Percentiles rank a stretch among this genome's conserved stretches.
phyloP scores from a whole-genome alignment of 257 asterid species.

The Solanum arcanum region DNA sequence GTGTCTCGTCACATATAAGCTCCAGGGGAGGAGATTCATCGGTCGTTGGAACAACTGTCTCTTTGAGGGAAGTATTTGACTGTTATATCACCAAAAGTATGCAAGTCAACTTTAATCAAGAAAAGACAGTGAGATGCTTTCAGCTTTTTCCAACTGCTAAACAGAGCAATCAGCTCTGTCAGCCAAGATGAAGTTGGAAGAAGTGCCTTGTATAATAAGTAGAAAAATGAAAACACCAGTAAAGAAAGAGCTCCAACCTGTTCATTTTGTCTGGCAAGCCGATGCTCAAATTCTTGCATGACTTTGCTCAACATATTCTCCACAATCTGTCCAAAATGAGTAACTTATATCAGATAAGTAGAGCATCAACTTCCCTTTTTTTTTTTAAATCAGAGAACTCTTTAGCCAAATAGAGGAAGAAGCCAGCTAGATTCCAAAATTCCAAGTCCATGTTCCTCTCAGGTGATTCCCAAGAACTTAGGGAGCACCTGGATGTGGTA shows the following conservation, averaged over 20 bases:
- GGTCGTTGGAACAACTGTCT: slow-evolving; percentile 5
- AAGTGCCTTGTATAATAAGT: neutral
- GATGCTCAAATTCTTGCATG: slow-evolving; percentile 63
- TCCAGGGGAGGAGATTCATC: slow-evolving; percentile 5
- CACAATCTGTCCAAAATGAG: slow-evolving; percentile 47
- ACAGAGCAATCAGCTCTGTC: neutral
- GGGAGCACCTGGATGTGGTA: neutral
- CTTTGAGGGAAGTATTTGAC: slow-evolving; percentile 15
- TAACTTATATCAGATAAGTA: neutral
- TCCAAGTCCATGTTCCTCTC: neutral
- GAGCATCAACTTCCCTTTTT: neutral
- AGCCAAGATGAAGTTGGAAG: neutral
- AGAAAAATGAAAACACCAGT: neutral
- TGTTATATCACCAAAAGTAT: slow-evolving; percentile 3
- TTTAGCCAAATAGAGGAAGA: neutral
- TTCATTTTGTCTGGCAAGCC: slow-evolving; percentile 31
- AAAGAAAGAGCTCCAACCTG: slow-evolving; percentile 27
- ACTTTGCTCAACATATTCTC: slow-evolving; percentile 61
- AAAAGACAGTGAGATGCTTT: neutral
- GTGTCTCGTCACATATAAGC: slow-evolving; percentile 7
- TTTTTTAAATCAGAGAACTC: neutral
- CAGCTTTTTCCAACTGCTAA: neutral
- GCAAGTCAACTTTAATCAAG: neutral
- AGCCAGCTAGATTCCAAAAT: neutral
- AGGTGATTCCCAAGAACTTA: neutral